Evolutionary conservation across 352 stramenopile species (phyloP).

Genomic region (Blastocystis sp.): DNA sequence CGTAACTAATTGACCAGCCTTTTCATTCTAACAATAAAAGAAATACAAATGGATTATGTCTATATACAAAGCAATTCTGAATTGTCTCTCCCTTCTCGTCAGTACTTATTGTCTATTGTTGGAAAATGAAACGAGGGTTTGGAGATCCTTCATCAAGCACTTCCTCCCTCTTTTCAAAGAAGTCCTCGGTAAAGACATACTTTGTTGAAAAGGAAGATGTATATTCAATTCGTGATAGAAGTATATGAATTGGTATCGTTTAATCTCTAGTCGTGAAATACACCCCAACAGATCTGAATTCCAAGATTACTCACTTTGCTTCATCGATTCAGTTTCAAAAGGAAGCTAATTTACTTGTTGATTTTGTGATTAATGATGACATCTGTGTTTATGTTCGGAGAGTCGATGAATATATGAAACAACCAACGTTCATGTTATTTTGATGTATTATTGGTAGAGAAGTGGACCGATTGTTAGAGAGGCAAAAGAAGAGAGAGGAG

Average conservation of each 20-base stretch:
- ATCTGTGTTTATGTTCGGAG: constrained; percentile 9
- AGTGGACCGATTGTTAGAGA: neutral
- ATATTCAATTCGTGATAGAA: constrained; percentile 16
- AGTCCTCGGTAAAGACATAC: neutral
- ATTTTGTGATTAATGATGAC: constrained; percentile 44
- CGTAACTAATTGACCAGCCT: too few relatives aligned
- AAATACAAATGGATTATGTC: too few relatives aligned
- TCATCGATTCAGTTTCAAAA: neutral
- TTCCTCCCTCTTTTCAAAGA: neutral
- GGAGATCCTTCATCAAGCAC: neutral
- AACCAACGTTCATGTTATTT: neutral
- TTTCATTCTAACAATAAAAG: too few relatives aligned
- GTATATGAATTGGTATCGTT: neutral
- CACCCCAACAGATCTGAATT: constrained; percentile 8
- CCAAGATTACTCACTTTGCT: neutral
- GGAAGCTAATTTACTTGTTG: neutral
- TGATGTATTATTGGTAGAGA: neutral
- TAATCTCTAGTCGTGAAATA: constrained; percentile 25
- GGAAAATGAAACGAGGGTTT: neutral
- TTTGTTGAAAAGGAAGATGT: constrained; percentile 25
- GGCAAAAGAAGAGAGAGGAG: neutral
- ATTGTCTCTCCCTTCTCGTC: too few relatives aligned
- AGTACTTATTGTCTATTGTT: neutral
- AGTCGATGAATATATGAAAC: constrained; percentile 45
- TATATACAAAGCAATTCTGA: too few relatives aligned